Evolutionary conservation across 1,284 basidiomycete genomes (phyloP), one percentile per base, ranked within the genome.

Genomic region (Microbotryum saponariae): DNA sequence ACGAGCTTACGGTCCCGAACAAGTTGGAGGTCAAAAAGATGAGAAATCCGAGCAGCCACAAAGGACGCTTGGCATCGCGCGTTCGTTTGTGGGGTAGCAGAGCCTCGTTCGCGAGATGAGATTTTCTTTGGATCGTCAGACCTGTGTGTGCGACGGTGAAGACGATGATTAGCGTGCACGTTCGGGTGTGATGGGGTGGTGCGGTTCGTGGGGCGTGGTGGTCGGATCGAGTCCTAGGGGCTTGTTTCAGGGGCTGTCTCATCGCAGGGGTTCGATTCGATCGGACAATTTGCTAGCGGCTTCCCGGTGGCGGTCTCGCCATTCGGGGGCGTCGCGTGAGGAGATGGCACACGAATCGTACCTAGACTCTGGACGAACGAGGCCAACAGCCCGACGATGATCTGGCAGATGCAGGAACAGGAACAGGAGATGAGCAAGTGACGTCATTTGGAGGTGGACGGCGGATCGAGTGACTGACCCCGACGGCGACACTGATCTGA

Each of bases 41-140:
- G 59, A 62, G 78, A 72, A 96, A 93, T 12, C 92, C 92, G 37
- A 88, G 73, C 25, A 92, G 77, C 90, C 90, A 94, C 27, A 92
- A 76, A 54, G 91, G 90, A 72, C 91, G 81, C 52, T 83, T 81
- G 72, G 88, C 82, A 70, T 91, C 89, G 31, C 83, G 81, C 62
- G 80, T 81, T 71, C 85, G 84, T 58, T 82, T 76, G 42, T 80
- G 74, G 53, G 84, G 80, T 4, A 90, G 86, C 12, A 87, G 78
- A 4, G 79, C 76, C 69, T 91, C 87, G 73, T 96, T 91, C 63
- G 88, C 78, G 46, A 97, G 82, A 80, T 97, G 92, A 70, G 89
- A 92, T 79, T 94, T 93, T 67, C 93, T 85, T 75, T 97, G 92
- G 64, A 97, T 86, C 31, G 93, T 96, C 46, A 97, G 81, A 20